Evolutionary conservation across 1,284 basidiomycete genomes (phyloP).

Genomic region (Ganoderma boninense): DNA sequence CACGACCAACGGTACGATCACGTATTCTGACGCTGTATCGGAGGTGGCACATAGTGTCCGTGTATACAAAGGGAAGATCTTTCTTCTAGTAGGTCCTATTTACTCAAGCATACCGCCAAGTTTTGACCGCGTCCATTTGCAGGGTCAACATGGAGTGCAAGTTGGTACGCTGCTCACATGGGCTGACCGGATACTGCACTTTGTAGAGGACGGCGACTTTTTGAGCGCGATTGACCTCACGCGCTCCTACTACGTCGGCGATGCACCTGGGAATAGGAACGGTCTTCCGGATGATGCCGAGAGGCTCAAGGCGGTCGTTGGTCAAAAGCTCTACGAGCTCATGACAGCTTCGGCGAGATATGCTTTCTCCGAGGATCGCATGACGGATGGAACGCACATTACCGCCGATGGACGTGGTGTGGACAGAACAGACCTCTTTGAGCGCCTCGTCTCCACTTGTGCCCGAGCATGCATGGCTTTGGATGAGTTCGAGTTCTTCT

Average conservation of each 20-base stretch:
- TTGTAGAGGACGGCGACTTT: conserved; percentile 90
- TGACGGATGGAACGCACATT: conserved; percentile 88
- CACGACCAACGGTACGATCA: conserved; percentile 54
- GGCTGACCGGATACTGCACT: conserved; percentile 91
- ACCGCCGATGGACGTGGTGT: conserved; percentile 89
- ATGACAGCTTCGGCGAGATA: conserved; percentile 91
- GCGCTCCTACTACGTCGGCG: conserved; percentile 85
- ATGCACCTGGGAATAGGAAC: conserved; percentile 87
- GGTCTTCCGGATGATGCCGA: conserved; percentile 78
- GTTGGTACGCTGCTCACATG: conserved; percentile 93
- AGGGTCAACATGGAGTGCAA: conserved; percentile 76
- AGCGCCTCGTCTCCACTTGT: conserved; percentile 85
- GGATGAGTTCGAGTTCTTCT: conserved; percentile 85
- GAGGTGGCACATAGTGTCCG: conserved; percentile 80
- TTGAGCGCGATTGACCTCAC: conserved; percentile 90
- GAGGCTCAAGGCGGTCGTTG: conserved; percentile 73
- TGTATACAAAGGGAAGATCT: conserved; percentile 91
- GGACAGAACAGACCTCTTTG: conserved; percentile 90
- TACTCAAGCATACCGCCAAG: neutral
- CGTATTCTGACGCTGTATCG: conserved; percentile 58
- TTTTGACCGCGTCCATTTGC: conserved; percentile 12
- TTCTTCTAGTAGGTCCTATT: conserved; percentile 77
- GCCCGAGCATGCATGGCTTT: conserved; percentile 86
- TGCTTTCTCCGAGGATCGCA: conserved; percentile 93
- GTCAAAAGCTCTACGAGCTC: conserved; percentile 81